Percentiles rank a stretch among this genome's conserved stretches.
phyloP scores from a whole-genome alignment of 2,329 filamentous ascomycete genomes.

The Monosporascus sp. region DNA sequence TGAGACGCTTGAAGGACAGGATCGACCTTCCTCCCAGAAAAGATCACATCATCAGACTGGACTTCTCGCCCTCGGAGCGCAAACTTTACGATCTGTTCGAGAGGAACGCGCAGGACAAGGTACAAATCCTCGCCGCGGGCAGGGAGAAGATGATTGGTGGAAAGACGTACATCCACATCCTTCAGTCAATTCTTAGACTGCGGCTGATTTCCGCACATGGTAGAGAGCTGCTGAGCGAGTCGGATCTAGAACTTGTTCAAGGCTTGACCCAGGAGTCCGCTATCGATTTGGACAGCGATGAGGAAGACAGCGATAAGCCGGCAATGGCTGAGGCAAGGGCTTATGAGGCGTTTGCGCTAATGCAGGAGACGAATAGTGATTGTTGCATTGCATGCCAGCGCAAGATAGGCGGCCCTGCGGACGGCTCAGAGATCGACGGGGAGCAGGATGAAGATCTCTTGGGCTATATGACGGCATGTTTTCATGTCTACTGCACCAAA shows the following conservation, averaged over 20 bases:
- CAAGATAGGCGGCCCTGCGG: slow-evolving; percentile 49
- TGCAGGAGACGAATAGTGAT: slow-evolving; percentile 76
- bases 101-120: slow-evolving; percentile 71
- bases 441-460: slow-evolving; percentile 60
- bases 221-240: slow-evolving; percentile 79
- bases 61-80: slow-evolving; percentile 71
- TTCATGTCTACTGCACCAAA: slow-evolving; percentile 72
- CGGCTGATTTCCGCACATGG: slow-evolving; percentile 90
- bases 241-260: slow-evolving; percentile 74
- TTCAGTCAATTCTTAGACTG: slow-evolving; percentile 85
- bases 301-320: slow-evolving; percentile 50
- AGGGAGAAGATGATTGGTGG: slow-evolving; percentile 67
- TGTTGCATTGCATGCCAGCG: slow-evolving; percentile 65
- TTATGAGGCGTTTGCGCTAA: slow-evolving; percentile 78
- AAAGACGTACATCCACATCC: slow-evolving; percentile 86
- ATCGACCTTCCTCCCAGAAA: slow-evolving; percentile 72
- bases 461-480: slow-evolving; percentile 80
- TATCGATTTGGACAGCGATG: slow-evolving; percentile 82
- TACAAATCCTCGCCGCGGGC: slow-evolving; percentile 64
- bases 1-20: slow-evolving; percentile 86
- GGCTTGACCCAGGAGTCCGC: slow-evolving; percentile 79
- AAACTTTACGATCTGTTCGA: slow-evolving; percentile 81
- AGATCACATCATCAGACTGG: slow-evolving; percentile 67
- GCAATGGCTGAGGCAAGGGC: slow-evolving; percentile 65
- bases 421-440: slow-evolving; percentile 50